Evolutionary conservation across 129 eudicot genomes (phyloP).

Genomic region (Helianthus tuberosus): DNA sequence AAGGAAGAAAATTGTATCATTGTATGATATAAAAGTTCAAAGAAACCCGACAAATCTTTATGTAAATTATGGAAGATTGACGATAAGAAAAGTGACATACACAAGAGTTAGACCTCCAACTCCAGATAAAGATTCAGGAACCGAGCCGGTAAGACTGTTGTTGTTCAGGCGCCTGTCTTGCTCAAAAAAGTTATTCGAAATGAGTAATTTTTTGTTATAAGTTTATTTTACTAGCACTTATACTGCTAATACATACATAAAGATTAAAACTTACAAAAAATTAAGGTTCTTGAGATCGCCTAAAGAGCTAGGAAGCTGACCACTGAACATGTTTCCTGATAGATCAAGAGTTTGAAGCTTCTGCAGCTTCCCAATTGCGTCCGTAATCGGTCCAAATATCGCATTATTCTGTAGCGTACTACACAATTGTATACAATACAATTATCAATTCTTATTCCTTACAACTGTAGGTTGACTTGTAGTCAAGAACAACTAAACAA

Average conservation of each 20-base stretch:
- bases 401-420: conserved; percentile 91
- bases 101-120: conserved; percentile 76
- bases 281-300: conserved; percentile 77
- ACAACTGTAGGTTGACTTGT: not conserved
- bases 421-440: conserved; percentile 14
- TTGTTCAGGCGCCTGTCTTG: conserved; percentile 94
- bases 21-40: not conserved
- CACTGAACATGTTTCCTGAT: conserved; percentile 67
- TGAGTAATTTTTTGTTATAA: conserved; percentile 13
- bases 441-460: not conserved
- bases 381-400: conserved; percentile 71
- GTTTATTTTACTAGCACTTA: not conserved
- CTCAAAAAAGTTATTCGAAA: conserved; percentile 29
- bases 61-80: conserved; percentile 5
- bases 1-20: not conserved
- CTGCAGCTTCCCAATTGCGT: conserved; percentile 68
- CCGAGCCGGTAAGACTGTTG: conserved; percentile 79
- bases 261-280: conserved; percentile 69
- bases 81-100: conserved; percentile 46
- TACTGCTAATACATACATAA: not conserved
- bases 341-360: conserved; percentile 94
- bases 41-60: conserved; percentile 6
- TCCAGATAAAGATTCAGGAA: conserved; percentile 74
- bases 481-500: not conserved
- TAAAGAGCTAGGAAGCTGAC: conserved; percentile 75